Percentiles rank a stretch among this genome's conserved stretches.
Evolutionary conservation across 441 rosid species (phyloP).

Genomic region (Omphalea diandra): DNA sequence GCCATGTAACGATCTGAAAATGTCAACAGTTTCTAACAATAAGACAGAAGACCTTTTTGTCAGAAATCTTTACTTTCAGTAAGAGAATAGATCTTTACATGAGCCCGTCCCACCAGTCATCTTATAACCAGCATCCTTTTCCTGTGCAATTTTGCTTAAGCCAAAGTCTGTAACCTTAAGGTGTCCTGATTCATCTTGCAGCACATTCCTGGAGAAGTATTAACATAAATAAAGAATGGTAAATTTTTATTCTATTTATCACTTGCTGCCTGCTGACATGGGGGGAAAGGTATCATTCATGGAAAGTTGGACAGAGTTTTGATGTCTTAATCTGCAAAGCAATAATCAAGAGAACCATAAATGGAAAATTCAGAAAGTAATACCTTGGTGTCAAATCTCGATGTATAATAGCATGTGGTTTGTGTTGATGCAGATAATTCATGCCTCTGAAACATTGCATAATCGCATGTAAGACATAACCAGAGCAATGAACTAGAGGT

Average conservation of each 20-base stretch:
- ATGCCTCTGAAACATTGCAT: conserved; percentile 46
- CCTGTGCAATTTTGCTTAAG: conserved; percentile 59
- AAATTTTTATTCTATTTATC: neutral
- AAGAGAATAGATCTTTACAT: conserved; percentile 33
- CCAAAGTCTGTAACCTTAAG: conserved; percentile 71
- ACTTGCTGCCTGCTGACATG: neutral
- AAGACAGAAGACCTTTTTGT: neutral
- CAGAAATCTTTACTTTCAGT: conserved; percentile 1
- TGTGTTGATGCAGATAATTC: conserved; percentile 70
- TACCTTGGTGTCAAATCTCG: conserved; percentile 69
- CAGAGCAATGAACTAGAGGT: neutral
- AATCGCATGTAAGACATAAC: neutral
- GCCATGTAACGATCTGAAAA: conserved; percentile 69
- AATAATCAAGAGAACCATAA: conserved; percentile 6
- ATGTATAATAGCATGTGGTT: conserved; percentile 59
- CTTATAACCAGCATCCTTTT: conserved; percentile 56
- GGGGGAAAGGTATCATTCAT: neutral
- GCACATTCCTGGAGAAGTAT: conserved; percentile 43
- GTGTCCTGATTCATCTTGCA: conserved; percentile 62
- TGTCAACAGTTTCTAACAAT: conserved; percentile 9
- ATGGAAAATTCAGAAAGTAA: conserved; percentile 8
- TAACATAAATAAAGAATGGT: neutral
- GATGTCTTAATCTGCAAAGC: neutral
- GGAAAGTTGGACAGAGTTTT: neutral
- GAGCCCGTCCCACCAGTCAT: conserved; percentile 70